Base-by-base conservation (phyloP, 225 moss, liverwort and hornwort species). In the Pseudoscleropodium purum region DNA sequence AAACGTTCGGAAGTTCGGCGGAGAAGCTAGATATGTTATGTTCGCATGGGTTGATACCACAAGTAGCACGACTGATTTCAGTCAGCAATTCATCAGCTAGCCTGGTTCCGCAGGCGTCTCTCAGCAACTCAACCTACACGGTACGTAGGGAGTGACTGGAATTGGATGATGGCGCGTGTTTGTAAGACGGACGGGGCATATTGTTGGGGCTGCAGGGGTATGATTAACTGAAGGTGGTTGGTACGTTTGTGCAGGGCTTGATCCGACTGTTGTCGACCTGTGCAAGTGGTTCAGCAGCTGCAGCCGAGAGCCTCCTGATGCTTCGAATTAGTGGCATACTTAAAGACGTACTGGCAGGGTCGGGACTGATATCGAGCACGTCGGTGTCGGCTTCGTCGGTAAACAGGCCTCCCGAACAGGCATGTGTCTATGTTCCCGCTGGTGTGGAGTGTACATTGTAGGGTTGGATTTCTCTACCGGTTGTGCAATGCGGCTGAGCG, bases 361-460 rank as follows among this genome's bases (percentile, higher is more conserved):
- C 97, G 84, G 99, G 97, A 69, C 93, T 97, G 78, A 92, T 99
- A 43, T 95, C 99, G 59, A 94, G 95, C 91, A 97, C 95, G n/a
- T 92, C 95, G 83, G 96, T 97, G 72, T 92, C 97, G 69, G 91
- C 96, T 75, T 95, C 97, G 79, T 96, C 99, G 78, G 96, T 99
- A 78, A 99, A 97, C 89, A 96, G 99, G 90, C 97, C 99, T 89
- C 97, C 99, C 54, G 99, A 99, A 88, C 99, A 99, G 96, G 99
- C 94, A 88, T 89, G 83, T 92, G 84, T 89, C 77, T 31, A 45
- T 83, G 72, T 73, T 90, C 65, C 57, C 51, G 36, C 67, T 61
- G 30, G 51, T 85, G 76, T 62, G 47, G 18, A 72, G 86, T 79
- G 86, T 90, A 61, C 62, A 75, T 75, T 45, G 18, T 82, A 37